These are phyloP conservation scores for Dipteronia sinensis DNA, from an alignment of 345 rosid genomes.

Conservation along the genomic window DNA sequence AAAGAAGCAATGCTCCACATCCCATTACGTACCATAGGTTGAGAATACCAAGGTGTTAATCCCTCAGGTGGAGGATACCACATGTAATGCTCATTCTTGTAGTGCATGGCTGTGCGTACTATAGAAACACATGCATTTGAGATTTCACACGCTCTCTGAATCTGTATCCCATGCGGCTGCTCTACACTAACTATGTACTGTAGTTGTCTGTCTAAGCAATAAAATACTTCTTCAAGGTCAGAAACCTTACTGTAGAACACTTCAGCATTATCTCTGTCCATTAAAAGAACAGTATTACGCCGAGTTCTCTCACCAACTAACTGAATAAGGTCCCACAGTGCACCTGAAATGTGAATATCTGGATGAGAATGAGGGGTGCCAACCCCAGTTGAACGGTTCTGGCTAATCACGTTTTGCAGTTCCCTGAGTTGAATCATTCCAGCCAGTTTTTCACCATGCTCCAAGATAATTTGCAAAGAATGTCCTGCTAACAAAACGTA, in stretches of 20 bases:
- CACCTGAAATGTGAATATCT: slow-evolving; percentile 63
- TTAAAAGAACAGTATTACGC: slow-evolving; percentile 79
- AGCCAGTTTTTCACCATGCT: slow-evolving; percentile 94
- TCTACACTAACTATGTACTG: slow-evolving; percentile 65
- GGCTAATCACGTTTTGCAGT: slow-evolving; percentile 67
- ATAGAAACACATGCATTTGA: slow-evolving; percentile 71
- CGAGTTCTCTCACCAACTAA: slow-evolving; percentile 89
- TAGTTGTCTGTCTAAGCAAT: slow-evolving; percentile 72
- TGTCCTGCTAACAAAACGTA: slow-evolving; percentile 53
- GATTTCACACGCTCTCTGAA: slow-evolving; percentile 75
- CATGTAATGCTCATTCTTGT: slow-evolving; percentile 73
- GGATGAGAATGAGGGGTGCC: slow-evolving; percentile 41
- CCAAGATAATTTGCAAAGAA: slow-evolving; percentile 75
- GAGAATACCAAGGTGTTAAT: slow-evolving; percentile 79
- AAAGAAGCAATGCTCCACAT: slow-evolving; percentile 76
- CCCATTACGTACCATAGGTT: slow-evolving; percentile 70
- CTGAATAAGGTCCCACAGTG: slow-evolving; percentile 93
- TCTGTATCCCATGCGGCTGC: slow-evolving; percentile 56
- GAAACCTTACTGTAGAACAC: slow-evolving; percentile 96
- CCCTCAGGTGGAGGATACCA: slow-evolving; percentile 97
- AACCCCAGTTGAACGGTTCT: slow-evolving; percentile 54
- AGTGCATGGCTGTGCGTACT: slow-evolving; percentile 62
- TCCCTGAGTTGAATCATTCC: slow-evolving; percentile 88
- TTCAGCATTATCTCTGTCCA: slow-evolving; percentile 97
- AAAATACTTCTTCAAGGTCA: slow-evolving; percentile 78